phyloP scores from a whole-genome alignment of 768 basidiomycete genomes.

The Chalciporus chontae region DNA sequence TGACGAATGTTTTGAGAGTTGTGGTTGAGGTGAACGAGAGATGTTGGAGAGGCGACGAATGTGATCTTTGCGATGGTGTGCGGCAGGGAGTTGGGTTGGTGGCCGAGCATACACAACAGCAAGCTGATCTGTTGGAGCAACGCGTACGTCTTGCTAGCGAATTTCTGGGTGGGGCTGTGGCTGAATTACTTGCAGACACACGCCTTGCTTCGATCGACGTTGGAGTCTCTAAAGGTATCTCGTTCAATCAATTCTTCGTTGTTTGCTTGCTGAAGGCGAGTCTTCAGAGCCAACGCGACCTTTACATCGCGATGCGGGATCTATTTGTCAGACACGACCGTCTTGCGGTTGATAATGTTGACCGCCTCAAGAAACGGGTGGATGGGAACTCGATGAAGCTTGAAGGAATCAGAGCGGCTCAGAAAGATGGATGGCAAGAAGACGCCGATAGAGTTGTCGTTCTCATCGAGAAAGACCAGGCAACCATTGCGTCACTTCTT shows the following conservation, averaged over 20 bases:
- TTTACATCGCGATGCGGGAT: constrained; percentile 85
- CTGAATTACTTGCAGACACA: constrained; percentile 47
- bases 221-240: constrained; percentile 74
- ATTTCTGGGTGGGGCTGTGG: background rate
- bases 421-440: constrained; percentile 82
- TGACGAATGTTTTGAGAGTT: constrained; percentile 79
- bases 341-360: constrained; percentile 85
- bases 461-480: constrained; percentile 82
- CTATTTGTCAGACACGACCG: constrained; percentile 84
- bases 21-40: constrained; percentile 74
- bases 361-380: constrained; percentile 82
- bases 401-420: constrained; percentile 62
- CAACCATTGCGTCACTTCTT: constrained; percentile 68
- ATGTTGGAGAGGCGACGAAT: constrained; percentile 83
- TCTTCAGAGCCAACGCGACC: constrained; percentile 68
- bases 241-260: background rate
- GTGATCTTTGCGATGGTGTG: constrained; percentile 77
- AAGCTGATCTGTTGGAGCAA: constrained; percentile 71
- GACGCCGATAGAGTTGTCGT: constrained; percentile 75
- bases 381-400: constrained; percentile 74
- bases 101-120: constrained; percentile 61
- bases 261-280: constrained; percentile 8
- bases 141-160: constrained; percentile 46
- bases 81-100: constrained; percentile 66
- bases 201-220: constrained; percentile 57